Conservation (phyloP, 2,329 filamentous ascomycete genomes). For the Helicocarpus griseus region DNA sequence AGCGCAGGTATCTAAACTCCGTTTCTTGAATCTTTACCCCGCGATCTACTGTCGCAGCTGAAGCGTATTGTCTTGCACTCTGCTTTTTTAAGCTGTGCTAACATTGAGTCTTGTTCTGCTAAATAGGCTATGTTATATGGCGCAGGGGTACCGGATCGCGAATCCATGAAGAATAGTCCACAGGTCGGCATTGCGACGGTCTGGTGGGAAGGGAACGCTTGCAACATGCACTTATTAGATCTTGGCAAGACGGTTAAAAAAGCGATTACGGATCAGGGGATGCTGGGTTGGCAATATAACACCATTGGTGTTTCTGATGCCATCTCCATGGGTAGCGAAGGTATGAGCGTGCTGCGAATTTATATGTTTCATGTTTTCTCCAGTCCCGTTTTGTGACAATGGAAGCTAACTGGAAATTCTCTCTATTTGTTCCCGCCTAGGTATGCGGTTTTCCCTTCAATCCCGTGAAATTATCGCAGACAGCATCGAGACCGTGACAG, state of each 20-base stretch:
- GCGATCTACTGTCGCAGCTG: neutral
- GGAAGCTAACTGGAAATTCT: neutral
- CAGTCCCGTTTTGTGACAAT: neutral
- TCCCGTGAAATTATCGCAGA: conserved; percentile 88
- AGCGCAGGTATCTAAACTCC: conserved; percentile 55
- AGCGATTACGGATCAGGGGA: conserved; percentile 66
- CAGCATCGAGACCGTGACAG: conserved; percentile 86
- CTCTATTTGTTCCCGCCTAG: conserved; percentile 32
- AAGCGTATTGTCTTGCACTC: neutral
- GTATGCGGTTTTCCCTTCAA: conserved; percentile 90
- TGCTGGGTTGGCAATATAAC: conserved; percentile 93
- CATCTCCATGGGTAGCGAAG: conserved; percentile 92
- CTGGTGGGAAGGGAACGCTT: conserved; percentile 97
- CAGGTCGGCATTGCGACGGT: conserved; percentile 87
- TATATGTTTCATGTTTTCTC: no score
- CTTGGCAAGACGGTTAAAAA: conserved; percentile 81
- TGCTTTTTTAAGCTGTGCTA: no score
- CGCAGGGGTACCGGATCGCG: conserved; percentile 71
- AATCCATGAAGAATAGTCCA: conserved; percentile 81
- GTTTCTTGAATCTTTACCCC: neutral
- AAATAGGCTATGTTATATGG: conserved; percentile 84
- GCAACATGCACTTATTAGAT: conserved; percentile 72
- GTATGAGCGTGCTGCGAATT: conserved; percentile 37
- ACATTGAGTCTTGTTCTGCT: neutral
- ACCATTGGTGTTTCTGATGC: conserved; percentile 83